Evolutionary conservation across 371 early-diverging fungal genomes (phyloP).

Genomic region (Rhizomucor miehei): DNA sequence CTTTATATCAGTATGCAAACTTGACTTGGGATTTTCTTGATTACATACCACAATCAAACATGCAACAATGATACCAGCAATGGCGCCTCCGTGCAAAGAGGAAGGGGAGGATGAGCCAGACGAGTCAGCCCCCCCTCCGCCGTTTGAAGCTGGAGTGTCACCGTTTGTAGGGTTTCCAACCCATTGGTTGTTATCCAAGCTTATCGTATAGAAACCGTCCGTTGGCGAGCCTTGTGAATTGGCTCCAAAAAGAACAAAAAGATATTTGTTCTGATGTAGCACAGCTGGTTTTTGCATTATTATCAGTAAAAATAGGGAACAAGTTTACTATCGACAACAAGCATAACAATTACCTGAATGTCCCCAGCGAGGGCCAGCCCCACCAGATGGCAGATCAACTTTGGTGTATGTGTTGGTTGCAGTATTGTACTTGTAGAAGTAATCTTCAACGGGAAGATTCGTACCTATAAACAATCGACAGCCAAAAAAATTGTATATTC

Average conservation of each 20-base stretch:
- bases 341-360: constrained; percentile 16
- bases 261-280: constrained; percentile 7
- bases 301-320: background rate
- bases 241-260: constrained; percentile 19
- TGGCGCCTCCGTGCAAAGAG: background rate
- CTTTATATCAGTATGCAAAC: background rate
- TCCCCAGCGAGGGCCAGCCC: constrained; percentile 21
- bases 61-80: constrained; percentile 2
- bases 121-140: background rate
- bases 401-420: constrained; percentile 7
- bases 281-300: constrained; percentile 3
- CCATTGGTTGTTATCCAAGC: constrained; percentile 8
- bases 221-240: constrained; percentile 11
- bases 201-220: constrained; percentile 13
- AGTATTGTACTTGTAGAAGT: constrained; percentile 9
- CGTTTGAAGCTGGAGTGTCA: background rate
- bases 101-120: background rate
- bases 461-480: constrained; percentile 1
- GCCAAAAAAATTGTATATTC: too few relatives aligned
- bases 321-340: background rate
- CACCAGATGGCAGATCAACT: constrained; percentile 6
- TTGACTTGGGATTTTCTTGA: background rate
- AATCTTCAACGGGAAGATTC: constrained; percentile 11
- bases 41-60: background rate
- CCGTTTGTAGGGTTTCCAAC: constrained; percentile 31